Evolutionary conservation across 2,329 filamentous ascomycete species (phyloP), one percentile per base, ranked within the genome.

Genomic region (Ophiocordyceps camponoti-leonardi): DNA sequence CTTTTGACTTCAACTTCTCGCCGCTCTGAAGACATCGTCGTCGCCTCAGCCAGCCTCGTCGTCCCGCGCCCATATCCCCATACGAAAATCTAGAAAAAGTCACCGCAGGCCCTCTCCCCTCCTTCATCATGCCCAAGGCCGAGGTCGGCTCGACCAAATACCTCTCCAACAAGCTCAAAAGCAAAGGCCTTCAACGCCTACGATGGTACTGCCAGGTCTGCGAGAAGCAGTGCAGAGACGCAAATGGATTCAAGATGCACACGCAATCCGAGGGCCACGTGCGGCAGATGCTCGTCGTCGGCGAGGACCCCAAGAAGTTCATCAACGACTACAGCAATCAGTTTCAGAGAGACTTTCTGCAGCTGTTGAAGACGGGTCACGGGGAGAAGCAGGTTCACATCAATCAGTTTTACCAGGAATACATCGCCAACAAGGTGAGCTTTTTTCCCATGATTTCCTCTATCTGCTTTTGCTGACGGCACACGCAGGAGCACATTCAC

Each of bases 361-460:
- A 77, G 47, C 69, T 92, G 2, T 69, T 98, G 7, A 75, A 78
- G 47, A 94, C 88, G 0, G 77, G 81, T 0, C 92, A 98, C 56
- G 86, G 87, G 50, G 87, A 94, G 63, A 98, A 98, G 62, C 75
- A 79, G 54, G 79, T 96, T 1, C 75, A 88, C 31, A 77, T 88
- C 44, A 98, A 98, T 57, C 80, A 85, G 49, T 96, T 96, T 61
- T 98, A 98, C 64, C 86, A 96, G 60, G 81, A 88, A 33, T 92
- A 94, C 56, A 95, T 96, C 53, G 73, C 78, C 16, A 82, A 90
- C 53, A 87, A 88, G 46, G 49, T 52, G 16, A 10, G 40, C 37
- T 16, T 10, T 8, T n/a, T 33, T 16, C 19, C 10, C 19, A 8
- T 10, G 16, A 10, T 12, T 31, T 3, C 14, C 13, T 6, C 6